These are phyloP conservation scores for Pterulicium gracile DNA, from an alignment of 1,284 basidiomycete genomes.

Conservation along the genomic window DNA sequence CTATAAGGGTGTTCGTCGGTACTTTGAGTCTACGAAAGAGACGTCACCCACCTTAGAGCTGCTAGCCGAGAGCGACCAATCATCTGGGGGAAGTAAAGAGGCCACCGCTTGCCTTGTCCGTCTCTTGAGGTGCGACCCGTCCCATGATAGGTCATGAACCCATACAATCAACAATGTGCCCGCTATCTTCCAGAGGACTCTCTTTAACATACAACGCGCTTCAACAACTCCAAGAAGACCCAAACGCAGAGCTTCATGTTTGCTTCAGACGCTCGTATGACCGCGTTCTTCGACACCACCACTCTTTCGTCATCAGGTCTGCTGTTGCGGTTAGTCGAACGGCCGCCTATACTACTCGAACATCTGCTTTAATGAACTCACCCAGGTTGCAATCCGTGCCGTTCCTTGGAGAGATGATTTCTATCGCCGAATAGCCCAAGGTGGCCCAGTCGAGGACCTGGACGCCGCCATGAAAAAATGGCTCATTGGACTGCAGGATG, in stretches of 20 bases:
- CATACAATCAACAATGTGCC: neutral
- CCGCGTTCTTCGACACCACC: slow-evolving; percentile 71
- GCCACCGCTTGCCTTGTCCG: slow-evolving; percentile 65
- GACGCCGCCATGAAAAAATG: slow-evolving; percentile 68
- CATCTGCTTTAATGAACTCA: slow-evolving; percentile 5
- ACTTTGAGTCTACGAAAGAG: slow-evolving; percentile 45
- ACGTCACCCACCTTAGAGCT: slow-evolving; percentile 69
- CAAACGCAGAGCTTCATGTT: slow-evolving; percentile 59
- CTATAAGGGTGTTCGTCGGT: slow-evolving; percentile 67
- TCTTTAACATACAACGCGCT: slow-evolving; percentile 79
- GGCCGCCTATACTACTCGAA: slow-evolving; percentile 5
- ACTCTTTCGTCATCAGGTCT: slow-evolving; percentile 76
- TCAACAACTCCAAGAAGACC: slow-evolving; percentile 64
- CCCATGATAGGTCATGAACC: too few species aligned
- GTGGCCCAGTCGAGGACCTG: slow-evolving; percentile 69
- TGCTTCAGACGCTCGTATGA: slow-evolving; percentile 90
- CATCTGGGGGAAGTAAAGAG: slow-evolving; percentile 29
- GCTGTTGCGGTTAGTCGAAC: slow-evolving; percentile 64
- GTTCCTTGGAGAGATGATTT: slow-evolving; percentile 85
- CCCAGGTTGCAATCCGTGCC: slow-evolving; percentile 85
- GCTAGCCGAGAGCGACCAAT: slow-evolving; percentile 60
- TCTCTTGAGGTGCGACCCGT: slow-evolving; percentile 59
- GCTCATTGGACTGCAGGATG: slow-evolving; percentile 66
- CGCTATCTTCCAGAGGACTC: slow-evolving; percentile 66
- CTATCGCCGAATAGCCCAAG: slow-evolving; percentile 76